phyloP scores from a whole-genome alignment of 495 filamentous ascomycete genomes.

The Neurospora terricola region DNA sequence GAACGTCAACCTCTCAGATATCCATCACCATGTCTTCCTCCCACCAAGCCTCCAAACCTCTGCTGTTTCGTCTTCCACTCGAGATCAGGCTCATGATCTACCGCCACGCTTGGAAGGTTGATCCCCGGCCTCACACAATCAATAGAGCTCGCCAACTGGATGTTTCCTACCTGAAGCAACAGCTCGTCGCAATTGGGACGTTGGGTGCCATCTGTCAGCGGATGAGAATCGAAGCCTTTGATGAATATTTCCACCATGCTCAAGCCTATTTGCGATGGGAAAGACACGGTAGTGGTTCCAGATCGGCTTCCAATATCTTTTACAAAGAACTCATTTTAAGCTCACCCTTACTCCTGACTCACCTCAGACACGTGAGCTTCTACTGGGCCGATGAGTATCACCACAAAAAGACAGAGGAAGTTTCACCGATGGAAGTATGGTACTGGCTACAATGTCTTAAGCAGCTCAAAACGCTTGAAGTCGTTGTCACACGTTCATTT shows the following conservation, averaged over 20 bases:
- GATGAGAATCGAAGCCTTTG: neutral
- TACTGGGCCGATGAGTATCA: neutral
- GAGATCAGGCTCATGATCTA: neutral
- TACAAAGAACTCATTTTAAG: neutral
- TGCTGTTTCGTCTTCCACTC: neutral
- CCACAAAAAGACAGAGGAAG: neutral
- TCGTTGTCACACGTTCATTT: too few relatives aligned
- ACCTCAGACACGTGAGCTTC: neutral
- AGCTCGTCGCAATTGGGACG: neutral
- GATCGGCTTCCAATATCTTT: rapidly evolving
- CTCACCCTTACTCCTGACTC: neutral
- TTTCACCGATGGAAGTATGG: neutral
- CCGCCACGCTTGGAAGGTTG: neutral
- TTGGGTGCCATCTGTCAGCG: neutral
- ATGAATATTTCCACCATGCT: neutral
- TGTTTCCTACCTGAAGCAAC: neutral
- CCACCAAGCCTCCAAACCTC: neutral
- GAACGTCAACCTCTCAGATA: neutral
- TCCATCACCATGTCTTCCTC: neutral
- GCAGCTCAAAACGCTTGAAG: neutral
- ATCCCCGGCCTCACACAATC: neutral
- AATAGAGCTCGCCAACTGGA: neutral
- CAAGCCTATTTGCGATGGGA: neutral
- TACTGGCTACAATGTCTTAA: neutral
- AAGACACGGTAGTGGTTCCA: neutral